Base-by-base conservation (phyloP, 805 yeast species). In the Candida nonsorbophila region DNA sequence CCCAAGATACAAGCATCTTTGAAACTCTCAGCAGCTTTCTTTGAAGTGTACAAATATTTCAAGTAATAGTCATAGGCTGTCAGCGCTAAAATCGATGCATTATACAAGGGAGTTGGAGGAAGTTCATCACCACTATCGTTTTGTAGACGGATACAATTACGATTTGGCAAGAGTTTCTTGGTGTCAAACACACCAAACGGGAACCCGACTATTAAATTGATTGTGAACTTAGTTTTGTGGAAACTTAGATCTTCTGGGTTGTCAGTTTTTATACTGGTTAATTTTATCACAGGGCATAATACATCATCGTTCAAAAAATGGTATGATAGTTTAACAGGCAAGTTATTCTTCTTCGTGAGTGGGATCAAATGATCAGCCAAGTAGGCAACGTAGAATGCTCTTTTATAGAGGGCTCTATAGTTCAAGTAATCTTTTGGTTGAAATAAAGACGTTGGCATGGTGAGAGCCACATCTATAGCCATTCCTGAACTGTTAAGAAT, bases 371-470 rank as follows among this genome's bases (percentile, higher is more conserved):
- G 67, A 27, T 79, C 78, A 1, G 94, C 81, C 34, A 92, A 47
- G 48, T 77, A 81, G 1, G 95, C 90, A 32, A 87, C 44, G 48
- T 87, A 92, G 42, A 84, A 90, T 6, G 96, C 77, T 42, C 95
- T 72, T 56, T 92, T 92, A 60, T 90, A 87, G 33, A 86, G 62
- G 22, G 92, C 90, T 50, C 97, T 70, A 60, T 84, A 86, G 58
- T 92, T 92, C 45, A 90, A 64, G 47, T 79, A 85, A 54, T 92
- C 98, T 58, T 92, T 92, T 29, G 80, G 78, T 47, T 82, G 87
- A 49, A 92, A 82, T 27, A 83, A 51, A 16, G 61, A 57, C 29
- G 62, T 57, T 5, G 97, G 95, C 88, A 92, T 90, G 4, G 84
- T 78, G 22, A 90, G 65, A 18, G 83, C 69, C 16, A 92, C 71